phyloP scores from a whole-genome alignment of 2,329 filamentous ascomycete species.

The Lomentospora prolificans region DNA sequence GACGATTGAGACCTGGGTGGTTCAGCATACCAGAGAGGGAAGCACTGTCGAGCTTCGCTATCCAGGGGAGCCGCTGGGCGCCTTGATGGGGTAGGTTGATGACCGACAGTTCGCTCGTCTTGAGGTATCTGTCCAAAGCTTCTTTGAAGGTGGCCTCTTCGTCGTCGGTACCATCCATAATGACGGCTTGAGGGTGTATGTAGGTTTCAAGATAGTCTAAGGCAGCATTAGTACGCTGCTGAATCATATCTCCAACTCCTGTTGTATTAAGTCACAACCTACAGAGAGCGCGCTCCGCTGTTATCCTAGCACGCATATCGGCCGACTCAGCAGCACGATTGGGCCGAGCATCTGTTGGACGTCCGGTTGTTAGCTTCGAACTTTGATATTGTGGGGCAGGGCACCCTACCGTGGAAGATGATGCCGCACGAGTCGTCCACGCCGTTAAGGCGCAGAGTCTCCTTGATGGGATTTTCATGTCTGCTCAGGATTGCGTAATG shows the following conservation, averaged over 20 bases:
- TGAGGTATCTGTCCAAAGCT: constrained; percentile 46
- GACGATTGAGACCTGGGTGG: neutral
- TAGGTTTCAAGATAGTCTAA: constrained; percentile 58
- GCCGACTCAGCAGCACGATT: constrained; percentile 63
- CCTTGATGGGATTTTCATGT: constrained; percentile 56
- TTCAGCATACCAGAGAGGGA: constrained; percentile 50
- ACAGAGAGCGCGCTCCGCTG: constrained; percentile 55
- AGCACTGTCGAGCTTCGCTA: constrained; percentile 64
- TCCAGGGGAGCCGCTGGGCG: constrained; percentile 60
- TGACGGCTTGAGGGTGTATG: constrained; percentile 66
- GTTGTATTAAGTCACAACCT: too few relatives aligned
- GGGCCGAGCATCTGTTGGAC: constrained; percentile 59
- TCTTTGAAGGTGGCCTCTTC: constrained; percentile 63
- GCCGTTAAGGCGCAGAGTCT: constrained; percentile 68
- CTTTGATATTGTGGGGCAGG: too few relatives aligned
- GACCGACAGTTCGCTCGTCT: constrained; percentile 45
- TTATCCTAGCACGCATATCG: constrained; percentile 56
- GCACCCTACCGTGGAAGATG: constrained; percentile 45
- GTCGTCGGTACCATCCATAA: constrained; percentile 56
- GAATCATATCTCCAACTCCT: too few relatives aligned
- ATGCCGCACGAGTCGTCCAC: constrained; percentile 62
- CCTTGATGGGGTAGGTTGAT: constrained; percentile 63
- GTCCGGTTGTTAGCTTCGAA: constrained; percentile 11
- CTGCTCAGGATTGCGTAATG: constrained; percentile 75
- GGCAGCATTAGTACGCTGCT: too few relatives aligned